These are phyloP conservation scores for Yamadazyma atlantica DNA, from an alignment of 1,139 yeast genomes.

Conservation along the genomic window DNA sequence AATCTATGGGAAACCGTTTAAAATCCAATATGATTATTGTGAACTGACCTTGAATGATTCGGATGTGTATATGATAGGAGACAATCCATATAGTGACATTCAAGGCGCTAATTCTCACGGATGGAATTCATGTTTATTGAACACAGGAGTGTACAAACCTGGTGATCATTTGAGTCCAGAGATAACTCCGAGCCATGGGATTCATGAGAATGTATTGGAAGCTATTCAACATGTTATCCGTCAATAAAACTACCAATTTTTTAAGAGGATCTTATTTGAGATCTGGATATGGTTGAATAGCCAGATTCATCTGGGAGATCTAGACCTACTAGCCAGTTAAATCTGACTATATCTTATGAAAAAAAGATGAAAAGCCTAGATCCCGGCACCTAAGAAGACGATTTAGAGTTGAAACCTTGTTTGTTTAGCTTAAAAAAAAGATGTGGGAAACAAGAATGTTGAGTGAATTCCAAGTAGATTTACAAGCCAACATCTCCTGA, in stretches of 20 bases:
- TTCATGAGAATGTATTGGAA: slow-evolving; percentile 47
- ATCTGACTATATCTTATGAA: slow-evolving; percentile 1
- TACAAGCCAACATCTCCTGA: no score
- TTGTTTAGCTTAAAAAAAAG: neutral
- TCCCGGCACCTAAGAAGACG: neutral
- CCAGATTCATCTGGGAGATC: no score
- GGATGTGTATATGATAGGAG: slow-evolving; percentile 89
- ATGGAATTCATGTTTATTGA: slow-evolving; percentile 82
- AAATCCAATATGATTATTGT: slow-evolving; percentile 81
- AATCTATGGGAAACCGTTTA: slow-evolving; percentile 83
- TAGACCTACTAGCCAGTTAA: neutral
- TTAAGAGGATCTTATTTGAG: no score
- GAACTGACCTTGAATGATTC: slow-evolving; percentile 15
- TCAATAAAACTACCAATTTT: no score
- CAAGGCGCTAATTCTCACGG: slow-evolving; percentile 85
- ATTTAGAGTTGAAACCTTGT: neutral
- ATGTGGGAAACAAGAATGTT: no score
- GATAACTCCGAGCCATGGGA: slow-evolving; percentile 37
- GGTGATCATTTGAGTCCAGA: slow-evolving; percentile 41
- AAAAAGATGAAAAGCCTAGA: neutral
- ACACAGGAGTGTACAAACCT: slow-evolving; percentile 84
- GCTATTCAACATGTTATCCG: slow-evolving; percentile 38
- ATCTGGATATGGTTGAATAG: no score
- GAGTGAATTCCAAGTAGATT: no score
- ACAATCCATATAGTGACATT: slow-evolving; percentile 91